Conservation (phyloP, 2,329 filamentous ascomycete species). For the Neocatenulostroma microsporum region DNA sequence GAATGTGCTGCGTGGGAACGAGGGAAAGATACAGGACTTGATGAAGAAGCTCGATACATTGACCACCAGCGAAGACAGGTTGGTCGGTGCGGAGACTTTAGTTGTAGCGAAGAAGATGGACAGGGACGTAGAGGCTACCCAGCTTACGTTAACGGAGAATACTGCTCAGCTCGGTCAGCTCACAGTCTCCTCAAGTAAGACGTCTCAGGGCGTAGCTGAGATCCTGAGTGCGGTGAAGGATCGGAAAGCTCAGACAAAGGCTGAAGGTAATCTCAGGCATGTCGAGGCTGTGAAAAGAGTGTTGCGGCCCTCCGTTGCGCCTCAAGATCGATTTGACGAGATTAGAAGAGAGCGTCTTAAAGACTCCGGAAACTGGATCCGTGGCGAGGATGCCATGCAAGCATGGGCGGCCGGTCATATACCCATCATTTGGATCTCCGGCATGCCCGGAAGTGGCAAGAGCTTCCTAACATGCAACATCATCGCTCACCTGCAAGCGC, state of each 20-base stretch:
- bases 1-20: slow-evolving; percentile 35
- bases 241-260: slow-evolving; percentile 6
- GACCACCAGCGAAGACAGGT: slow-evolving; percentile 36
- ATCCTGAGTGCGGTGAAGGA: slow-evolving; percentile 9
- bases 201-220: slow-evolving; percentile 4
- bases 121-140: slow-evolving; percentile 11
- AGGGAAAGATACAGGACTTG: slow-evolving; percentile 35
- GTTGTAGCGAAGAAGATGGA: slow-evolving; percentile 12
- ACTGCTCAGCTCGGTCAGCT: background rate
- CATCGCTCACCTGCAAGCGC: too few relatives aligned
- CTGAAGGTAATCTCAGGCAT: slow-evolving; percentile 14
- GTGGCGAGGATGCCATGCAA: too few relatives aligned
- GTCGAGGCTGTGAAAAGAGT: slow-evolving; percentile 36
- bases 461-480: too few relatives aligned
- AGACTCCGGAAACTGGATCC: slow-evolving; percentile 43
- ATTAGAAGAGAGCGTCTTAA: slow-evolving; percentile 36
- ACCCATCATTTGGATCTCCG: too few relatives aligned
- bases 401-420: too few relatives aligned
- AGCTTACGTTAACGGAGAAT: slow-evolving; percentile 6
- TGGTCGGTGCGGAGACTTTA: slow-evolving; percentile 41
- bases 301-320: slow-evolving; percentile 37
- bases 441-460: too few relatives aligned
- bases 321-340: slow-evolving; percentile 37
- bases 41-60: slow-evolving; percentile 36
- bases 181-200: slow-evolving; percentile 5